Evolutionary conservation across 768 basidiomycete species (phyloP), one percentile per base, ranked within the genome.

Genomic region (Kondoa subrosea): DNA sequence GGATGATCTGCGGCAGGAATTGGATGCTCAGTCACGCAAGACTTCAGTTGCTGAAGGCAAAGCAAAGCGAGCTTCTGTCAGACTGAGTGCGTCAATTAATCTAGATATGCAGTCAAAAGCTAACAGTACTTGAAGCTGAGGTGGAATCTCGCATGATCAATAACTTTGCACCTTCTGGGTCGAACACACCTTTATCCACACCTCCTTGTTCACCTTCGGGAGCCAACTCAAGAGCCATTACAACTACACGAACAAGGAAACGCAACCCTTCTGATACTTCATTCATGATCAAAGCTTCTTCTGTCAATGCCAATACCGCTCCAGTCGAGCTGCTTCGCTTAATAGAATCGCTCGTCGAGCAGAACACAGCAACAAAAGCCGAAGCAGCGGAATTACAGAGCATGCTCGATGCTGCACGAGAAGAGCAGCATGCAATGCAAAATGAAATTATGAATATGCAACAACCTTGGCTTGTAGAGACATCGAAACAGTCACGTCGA

Each of bases 1-100:
- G 72, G 88, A 91, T 56, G 90, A 92, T 75, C 81, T 73, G 4
- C 58, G 83, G 69, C 88, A 91, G 76, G 90, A 92, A 75, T 80
- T 86, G 29, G 85, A 88, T 66, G 81, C 81, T 64, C 87, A 89
- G 71, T 77, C 81, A 12, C 83, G 86, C 68, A 80, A 85, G 57
- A 85, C 87, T 1, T 80, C 83, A 56, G 74, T 83, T 34, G 86
- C 88, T 8, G 90, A 91, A 72, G 79, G 81, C 4, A 82, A 85
- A 34, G 80, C 85, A 8, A 34, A 66, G 17, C n/a, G 66, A 1
- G 69, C 69, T 15, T 15, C 62, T 8, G 56, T 40, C 17, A 58
- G 63, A 27, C 33, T 69, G 57, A 40, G 65, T 66, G 32, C 4
- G 69, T 64, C 12, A 34, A 21, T 50, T 50, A 8, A 8, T 50